phyloP scores from a whole-genome alignment of 1,284 basidiomycete species.

The Cystobasidium sp. region DNA sequence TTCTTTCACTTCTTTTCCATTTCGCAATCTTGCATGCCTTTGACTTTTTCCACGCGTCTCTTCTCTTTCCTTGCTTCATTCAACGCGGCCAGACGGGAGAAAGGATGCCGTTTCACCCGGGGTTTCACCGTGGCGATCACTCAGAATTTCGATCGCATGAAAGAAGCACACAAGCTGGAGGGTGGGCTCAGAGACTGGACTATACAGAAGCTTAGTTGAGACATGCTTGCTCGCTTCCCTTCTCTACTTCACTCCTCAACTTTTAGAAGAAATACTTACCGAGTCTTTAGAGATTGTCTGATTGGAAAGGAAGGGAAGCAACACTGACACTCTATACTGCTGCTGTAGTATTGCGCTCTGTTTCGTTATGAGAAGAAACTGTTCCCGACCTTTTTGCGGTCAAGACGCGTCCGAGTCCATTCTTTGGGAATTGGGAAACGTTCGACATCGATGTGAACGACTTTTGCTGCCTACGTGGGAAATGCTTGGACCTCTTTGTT shows the following conservation, averaged over 20 bases:
- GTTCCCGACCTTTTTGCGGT: too few relatives aligned
- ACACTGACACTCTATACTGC: background rate
- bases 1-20: slow-evolving; percentile 2
- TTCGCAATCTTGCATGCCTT: background rate
- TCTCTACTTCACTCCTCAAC: background rate
- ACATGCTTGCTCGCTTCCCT: background rate
- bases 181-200: background rate
- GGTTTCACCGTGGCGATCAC: background rate
- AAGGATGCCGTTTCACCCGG: background rate
- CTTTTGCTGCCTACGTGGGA: too few relatives aligned
- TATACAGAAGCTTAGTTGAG: background rate
- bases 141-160: too few relatives aligned
- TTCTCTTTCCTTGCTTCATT: background rate
- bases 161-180: background rate
- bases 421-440: too few relatives aligned
- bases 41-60: background rate
- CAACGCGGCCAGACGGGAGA: background rate
- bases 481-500: too few relatives aligned
- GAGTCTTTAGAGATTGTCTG: background rate
- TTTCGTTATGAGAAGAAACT: background rate
- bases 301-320: background rate
- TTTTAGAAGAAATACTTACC: background rate
- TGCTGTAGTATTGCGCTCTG: background rate
- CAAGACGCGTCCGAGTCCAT: too few relatives aligned
- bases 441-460: too few relatives aligned